Conservation (phyloP, 768 basidiomycete genomes). For the Ramaria sp. region DNA sequence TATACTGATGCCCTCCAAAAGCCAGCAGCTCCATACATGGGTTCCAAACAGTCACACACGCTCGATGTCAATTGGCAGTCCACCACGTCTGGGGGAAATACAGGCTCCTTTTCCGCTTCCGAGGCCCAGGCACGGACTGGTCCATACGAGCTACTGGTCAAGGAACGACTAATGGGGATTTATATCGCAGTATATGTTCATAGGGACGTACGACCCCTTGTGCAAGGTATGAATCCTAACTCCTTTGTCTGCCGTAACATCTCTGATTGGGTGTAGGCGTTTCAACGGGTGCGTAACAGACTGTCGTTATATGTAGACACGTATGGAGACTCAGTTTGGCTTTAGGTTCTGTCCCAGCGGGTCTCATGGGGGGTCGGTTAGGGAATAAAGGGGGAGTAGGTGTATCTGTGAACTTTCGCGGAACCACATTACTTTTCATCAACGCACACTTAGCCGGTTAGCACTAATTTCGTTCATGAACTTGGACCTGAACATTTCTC, state of each 20-base stretch:
- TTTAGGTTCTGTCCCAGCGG: slow-evolving; percentile 60
- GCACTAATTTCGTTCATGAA: slow-evolving; percentile 10
- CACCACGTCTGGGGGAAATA: slow-evolving; percentile 6
- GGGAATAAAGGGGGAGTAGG: slow-evolving; percentile 93
- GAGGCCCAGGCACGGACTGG: slow-evolving; percentile 32
- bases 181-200: slow-evolving; percentile 72
- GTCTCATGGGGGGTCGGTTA: slow-evolving; percentile 80
- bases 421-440: slow-evolving; percentile 77
- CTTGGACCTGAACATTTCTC: slow-evolving; percentile 1
- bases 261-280: not conserved
- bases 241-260: not conserved
- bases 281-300: slow-evolving; percentile 1
- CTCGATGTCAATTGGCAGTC: slow-evolving; percentile 12
- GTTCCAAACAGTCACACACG: slow-evolving; percentile 27
- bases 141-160: slow-evolving; percentile 75
- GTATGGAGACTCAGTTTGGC: not conserved
- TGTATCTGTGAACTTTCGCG: slow-evolving; percentile 75
- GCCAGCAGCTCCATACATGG: slow-evolving; percentile 32
- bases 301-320: not conserved
- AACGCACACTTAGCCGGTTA: slow-evolving; percentile 85
- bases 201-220: slow-evolving; percentile 51
- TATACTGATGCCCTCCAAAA: slow-evolving; percentile 34
- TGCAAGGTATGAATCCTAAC: slow-evolving; percentile 38
- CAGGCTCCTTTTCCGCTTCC: not conserved
- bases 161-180: slow-evolving; percentile 88